Evolutionary conservation across 371 early-diverging fungal species (phyloP), one percentile per base, ranked within the genome.

Genomic region (Lichtheimia hyalospora): DNA sequence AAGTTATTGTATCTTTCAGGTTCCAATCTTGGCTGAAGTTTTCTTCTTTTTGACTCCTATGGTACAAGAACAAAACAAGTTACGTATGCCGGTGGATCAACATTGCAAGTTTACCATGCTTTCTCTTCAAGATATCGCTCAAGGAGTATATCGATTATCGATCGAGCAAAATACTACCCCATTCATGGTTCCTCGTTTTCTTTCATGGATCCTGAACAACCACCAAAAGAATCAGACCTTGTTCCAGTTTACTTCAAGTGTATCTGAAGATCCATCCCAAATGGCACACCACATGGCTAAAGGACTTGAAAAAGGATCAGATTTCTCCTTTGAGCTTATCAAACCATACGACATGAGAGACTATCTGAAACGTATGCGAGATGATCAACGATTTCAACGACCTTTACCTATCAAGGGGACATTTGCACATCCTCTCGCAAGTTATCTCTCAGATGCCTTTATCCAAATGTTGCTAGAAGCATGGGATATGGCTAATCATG

Each of bases 21-120:
- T 40, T 39, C 39, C 69, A 15, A 44, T 63, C 3, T 50, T 66
- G 13, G 54, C 58, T 16, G 63, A 68, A 49, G 8, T 57, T 3
- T 67, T 69, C 43, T 71, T 71, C 56, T 67, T 43, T 3, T 28
- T 69, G 65, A 72, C 64, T 39, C 70, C 68, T 21, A 55, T 61
- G 42, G 57, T 69, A 0, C 66, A 69, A 43, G 49, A 56, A 6
- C 55, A 75, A 15, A 65, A 63, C 60, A 50, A 48, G 20, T 7
- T 75, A 0, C 25, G 34, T 24, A 54, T 71, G 46, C 68, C 72
- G 42, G 58, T 75, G 21, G 61, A 67, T 48, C 49, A 65, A 21
- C 57, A 66, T 13, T 15, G 24, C 39, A 68, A 60, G 49, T 70
- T 70, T 68, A 43, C 57, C 18, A 25, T 54, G 5, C 52, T 76